Evolutionary conservation across 1,284 basidiomycete species (phyloP).

Genomic region (Malassezia psittaci): DNA sequence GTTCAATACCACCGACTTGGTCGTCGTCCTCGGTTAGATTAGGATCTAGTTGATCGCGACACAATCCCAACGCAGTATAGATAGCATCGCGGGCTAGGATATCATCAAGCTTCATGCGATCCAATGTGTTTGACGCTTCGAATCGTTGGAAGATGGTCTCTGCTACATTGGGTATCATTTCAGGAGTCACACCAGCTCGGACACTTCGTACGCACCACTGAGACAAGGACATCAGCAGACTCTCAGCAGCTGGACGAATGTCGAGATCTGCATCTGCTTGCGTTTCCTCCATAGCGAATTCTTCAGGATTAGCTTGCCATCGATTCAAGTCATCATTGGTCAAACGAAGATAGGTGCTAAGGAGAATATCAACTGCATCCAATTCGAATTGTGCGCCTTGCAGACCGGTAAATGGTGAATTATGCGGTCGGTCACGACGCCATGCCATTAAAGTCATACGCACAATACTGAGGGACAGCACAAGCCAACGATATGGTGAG

Average conservation of each 20-base stretch:
- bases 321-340: constrained; percentile 31
- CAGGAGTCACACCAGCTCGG: constrained; percentile 4
- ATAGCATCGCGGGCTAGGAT: constrained; percentile 38
- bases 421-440: constrained; percentile 26
- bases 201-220: constrained; percentile 24
- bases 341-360: constrained; percentile 34
- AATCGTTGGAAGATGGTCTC: constrained; percentile 34
- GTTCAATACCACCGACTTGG: constrained; percentile 1
- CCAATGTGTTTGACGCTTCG: constrained; percentile 17
- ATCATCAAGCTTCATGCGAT: constrained; percentile 18
- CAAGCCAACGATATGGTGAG: constrained; percentile 36
- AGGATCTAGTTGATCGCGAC: constrained; percentile 28
- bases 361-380: constrained; percentile 32
- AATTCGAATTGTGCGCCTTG: constrained; percentile 23
- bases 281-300: constrained; percentile 36
- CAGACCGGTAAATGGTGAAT: constrained; percentile 24
- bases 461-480: constrained; percentile 37
- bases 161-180: constrained; percentile 19
- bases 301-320: constrained; percentile 39
- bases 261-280: constrained; percentile 37
- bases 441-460: constrained; percentile 32
- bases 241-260: constrained; percentile 41
- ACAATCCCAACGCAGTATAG: constrained; percentile 35
- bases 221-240: constrained; percentile 32
- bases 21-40: constrained; percentile 22